Evolutionary conservation across 1,284 basidiomycete species (phyloP).

Genomic region (Pseudozyma tsukubaensis): DNA sequence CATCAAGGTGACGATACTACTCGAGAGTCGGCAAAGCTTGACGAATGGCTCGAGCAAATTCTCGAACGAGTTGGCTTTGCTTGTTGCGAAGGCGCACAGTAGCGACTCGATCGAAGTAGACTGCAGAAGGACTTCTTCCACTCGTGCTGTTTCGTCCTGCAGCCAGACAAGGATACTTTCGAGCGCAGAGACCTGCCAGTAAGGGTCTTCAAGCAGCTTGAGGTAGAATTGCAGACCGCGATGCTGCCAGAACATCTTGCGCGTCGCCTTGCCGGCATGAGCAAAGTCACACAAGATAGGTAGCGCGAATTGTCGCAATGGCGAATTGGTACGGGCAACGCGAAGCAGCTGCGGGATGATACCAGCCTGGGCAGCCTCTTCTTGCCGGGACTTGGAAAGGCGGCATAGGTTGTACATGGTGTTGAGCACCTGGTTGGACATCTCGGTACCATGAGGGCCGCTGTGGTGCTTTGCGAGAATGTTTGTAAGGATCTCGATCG

Average conservation of each 20-base stretch:
- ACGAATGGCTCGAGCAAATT: slow-evolving; percentile 84
- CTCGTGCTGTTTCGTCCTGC: slow-evolving; percentile 91
- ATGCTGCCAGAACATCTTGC: slow-evolving; percentile 67
- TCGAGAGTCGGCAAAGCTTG: slow-evolving; percentile 84
- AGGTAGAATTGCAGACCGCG: slow-evolving; percentile 76
- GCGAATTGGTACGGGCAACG: slow-evolving; percentile 86
- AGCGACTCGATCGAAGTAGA: slow-evolving; percentile 78
- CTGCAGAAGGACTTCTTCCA: slow-evolving; percentile 87
- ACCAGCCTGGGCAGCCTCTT: slow-evolving; percentile 94
- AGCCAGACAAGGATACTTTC: slow-evolving; percentile 93
- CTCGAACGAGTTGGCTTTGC: slow-evolving; percentile 90
- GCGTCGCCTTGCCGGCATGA: slow-evolving; percentile 59
- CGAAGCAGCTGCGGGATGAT: slow-evolving; percentile 90
- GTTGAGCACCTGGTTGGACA: slow-evolving; percentile 64
- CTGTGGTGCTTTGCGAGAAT: slow-evolving; percentile 84
- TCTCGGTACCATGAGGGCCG: slow-evolving; percentile 80
- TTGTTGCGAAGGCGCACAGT: slow-evolving; percentile 82
- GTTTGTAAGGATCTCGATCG: slow-evolving; percentile 87
- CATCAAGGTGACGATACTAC: slow-evolving; percentile 79
- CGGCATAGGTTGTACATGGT: slow-evolving; percentile 65
- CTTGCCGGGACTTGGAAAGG: slow-evolving; percentile 74
- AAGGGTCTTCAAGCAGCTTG: slow-evolving; percentile 86
- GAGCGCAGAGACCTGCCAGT: slow-evolving; percentile 93
- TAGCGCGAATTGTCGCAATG: slow-evolving; percentile 93
- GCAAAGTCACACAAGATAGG: slow-evolving; percentile 84